Base-by-base conservation (phyloP, 2,329 filamentous ascomycete genomes). In the Hypoxylon sp. region DNA sequence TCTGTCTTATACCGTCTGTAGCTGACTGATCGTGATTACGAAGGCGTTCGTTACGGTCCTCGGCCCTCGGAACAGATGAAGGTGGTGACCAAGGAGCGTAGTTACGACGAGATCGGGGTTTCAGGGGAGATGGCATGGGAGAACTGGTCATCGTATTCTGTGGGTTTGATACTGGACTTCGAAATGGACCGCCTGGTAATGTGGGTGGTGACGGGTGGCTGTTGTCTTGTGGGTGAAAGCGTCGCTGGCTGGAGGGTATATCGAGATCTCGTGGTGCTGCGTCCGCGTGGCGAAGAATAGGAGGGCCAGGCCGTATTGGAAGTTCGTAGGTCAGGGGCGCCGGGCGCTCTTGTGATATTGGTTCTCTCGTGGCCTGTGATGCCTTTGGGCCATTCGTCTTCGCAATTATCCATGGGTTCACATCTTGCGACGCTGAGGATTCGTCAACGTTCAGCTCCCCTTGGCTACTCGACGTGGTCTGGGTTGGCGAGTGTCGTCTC, bases 401-500 rank as follows among this genome's bases (percentile, higher is more conserved):
- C 23, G 76, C 74, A 60, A 77, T 75, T 5, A 70, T 58, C 75
- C 75, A 78, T 18, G 75, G 76, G 52, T 78, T 77, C 4, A 77
- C 58, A 23, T 40, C 41, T 55, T 17, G 35, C 2, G 27, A 21
- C 6, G 41, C 29, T 41, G 45, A 24, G 29, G 24, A 43, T 31
- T 49, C 43, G n/a, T 41, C 18, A n/a, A 17, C 4, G 43, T 42
- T 26, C 13, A 20, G 21, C 17, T 49, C 41, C 53, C 51, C 24
- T n/a, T 49, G 29, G 31, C 17, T 21, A 35, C 5, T 18, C n/a
- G 21, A 20, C 1, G 20, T 15, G 27, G 33, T 9, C 17, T 51
- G 48, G 4, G 27, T 13, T 20, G 27, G 27, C 15, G 5, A 26
- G 20, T 42, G 18, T 24, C 24, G 45, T 13, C 45, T 57, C 26